phyloP scores from a whole-genome alignment of 768 basidiomycete species.

The Phylloporus scabripes region DNA sequence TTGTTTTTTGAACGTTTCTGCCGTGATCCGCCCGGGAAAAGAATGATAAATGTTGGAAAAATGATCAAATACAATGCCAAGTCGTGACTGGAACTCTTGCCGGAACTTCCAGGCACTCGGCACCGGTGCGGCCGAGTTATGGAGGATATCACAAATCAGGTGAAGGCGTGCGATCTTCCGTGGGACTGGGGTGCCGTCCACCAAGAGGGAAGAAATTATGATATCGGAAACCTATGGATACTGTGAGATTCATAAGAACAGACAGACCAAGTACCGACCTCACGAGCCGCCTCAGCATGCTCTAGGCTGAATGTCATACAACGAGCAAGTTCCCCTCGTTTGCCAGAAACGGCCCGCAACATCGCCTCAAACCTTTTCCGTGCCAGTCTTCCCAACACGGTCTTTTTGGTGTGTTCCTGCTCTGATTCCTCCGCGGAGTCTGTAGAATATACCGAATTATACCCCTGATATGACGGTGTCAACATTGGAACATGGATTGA shows the following conservation, averaged over 20 bases:
- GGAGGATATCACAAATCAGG: slow-evolving; percentile 95
- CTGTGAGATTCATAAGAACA: slow-evolving; percentile 1
- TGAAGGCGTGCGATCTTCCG: slow-evolving; percentile 93
- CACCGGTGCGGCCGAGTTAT: slow-evolving; percentile 90
- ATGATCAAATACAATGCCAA: slow-evolving; percentile 96
- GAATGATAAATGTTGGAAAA: slow-evolving; percentile 91
- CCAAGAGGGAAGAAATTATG: slow-evolving; percentile 80
- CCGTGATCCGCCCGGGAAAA: slow-evolving; percentile 93
- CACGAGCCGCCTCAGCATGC: slow-evolving; percentile 92
- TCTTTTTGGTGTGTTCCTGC: slow-evolving; percentile 74
- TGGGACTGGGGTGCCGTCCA: slow-evolving; percentile 94
- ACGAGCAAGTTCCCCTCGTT: slow-evolving; percentile 84
- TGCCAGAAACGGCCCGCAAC: slow-evolving; percentile 80
- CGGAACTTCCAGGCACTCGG: slow-evolving; percentile 98
- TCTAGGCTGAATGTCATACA: slow-evolving; percentile 98
- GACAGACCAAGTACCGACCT: slow-evolving; percentile 44
- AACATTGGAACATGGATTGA: neutral
- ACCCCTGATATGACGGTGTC: slow-evolving; percentile 48
- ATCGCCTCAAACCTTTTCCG: slow-evolving; percentile 85
- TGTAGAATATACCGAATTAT: slow-evolving; percentile 83
- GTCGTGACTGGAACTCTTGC: slow-evolving; percentile 84
- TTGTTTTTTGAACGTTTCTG: slow-evolving; percentile 93
- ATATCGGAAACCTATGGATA: slow-evolving; percentile 73
- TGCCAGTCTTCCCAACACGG: slow-evolving; percentile 69
- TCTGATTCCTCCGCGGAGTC: slow-evolving; percentile 96